Evolutionary conservation across 257 asterid species (phyloP).

Genomic region (Solanum virginianum): DNA sequence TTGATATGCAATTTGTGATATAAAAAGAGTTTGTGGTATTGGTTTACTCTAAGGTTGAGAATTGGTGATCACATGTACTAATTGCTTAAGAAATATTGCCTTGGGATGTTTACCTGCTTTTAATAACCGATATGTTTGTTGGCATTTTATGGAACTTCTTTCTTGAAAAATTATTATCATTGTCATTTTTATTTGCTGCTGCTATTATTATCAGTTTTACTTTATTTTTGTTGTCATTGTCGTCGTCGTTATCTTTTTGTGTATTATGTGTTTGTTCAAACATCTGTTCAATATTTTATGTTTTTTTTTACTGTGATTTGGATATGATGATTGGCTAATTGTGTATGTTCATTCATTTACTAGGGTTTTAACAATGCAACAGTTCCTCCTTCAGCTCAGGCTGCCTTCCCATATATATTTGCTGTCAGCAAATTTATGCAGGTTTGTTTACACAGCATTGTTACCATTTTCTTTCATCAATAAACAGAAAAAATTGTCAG

Average conservation of each 20-base stretch:
- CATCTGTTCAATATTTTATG: background rate
- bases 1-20: background rate
- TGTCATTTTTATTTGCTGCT: background rate
- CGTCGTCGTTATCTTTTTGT: background rate
- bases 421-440: slow-evolving; percentile 95
- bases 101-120: background rate
- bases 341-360: background rate
- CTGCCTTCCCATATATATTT: slow-evolving; percentile 77
- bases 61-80: background rate
- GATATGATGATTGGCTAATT: background rate
- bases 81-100: background rate
- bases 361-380: slow-evolving; percentile 80
- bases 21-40: background rate
- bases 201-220: background rate
- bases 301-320: background rate
- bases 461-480: background rate
- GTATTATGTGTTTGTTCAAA: background rate
- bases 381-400: slow-evolving; percentile 90
- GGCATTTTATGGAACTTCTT: background rate
- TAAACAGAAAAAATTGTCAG: background rate
- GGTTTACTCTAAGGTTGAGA: background rate
- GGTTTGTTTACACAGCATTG: slow-evolving; percentile 26
- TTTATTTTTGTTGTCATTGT: background rate
- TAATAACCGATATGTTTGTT: background rate
- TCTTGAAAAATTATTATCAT: background rate